These are phyloP conservation scores for Heliocybe sulcata DNA, from an alignment of 1,284 basidiomycete genomes.

Conservation along the genomic window DNA sequence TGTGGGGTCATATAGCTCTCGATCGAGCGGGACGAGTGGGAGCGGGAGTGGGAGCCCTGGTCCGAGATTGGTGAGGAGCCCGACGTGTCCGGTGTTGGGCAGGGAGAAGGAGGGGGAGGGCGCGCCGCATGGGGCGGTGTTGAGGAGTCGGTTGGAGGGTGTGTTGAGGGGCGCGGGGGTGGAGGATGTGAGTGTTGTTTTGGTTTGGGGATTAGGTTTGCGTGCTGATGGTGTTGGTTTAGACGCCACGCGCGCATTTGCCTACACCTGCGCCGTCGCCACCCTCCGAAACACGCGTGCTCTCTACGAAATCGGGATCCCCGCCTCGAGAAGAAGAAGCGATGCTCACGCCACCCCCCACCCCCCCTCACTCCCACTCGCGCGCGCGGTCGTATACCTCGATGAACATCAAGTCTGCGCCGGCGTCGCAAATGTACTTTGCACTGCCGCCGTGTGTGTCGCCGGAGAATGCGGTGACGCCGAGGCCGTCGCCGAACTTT, in stretches of 20 bases:
- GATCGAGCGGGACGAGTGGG: no score
- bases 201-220: neutral
- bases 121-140: conserved; percentile 1
- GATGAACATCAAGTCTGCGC: no score
- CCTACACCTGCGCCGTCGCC: neutral
- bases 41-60: no score
- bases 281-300: neutral
- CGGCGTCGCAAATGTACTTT: no score
- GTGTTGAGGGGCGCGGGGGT: neutral
- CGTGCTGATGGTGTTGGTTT: neutral
- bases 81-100: neutral
- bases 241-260: neutral
- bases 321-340: neutral
- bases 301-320: no score
- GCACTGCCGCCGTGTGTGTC: no score
- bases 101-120: neutral
- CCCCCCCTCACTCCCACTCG: neutral
- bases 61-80: neutral
- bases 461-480: no score
- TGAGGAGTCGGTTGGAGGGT: conserved; percentile 1
- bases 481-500: no score
- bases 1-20: no score
- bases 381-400: neutral
- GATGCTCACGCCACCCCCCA: neutral
- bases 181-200: neutral